Evolutionary conservation across 1,284 basidiomycete genomes (phyloP).

Genomic region (Apiotrichum gamsii): DNA sequence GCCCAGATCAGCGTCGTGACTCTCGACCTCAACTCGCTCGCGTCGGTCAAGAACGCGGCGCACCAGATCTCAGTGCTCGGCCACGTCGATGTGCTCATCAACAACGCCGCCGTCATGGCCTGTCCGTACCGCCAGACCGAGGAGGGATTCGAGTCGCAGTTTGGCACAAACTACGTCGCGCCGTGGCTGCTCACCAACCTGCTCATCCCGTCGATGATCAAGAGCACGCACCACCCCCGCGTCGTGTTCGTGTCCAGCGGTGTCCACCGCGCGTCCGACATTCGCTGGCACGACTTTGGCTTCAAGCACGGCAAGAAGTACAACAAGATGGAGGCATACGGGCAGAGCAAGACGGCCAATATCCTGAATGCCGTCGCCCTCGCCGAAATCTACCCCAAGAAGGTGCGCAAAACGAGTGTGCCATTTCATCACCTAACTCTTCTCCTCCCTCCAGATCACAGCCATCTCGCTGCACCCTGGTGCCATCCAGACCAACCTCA

Average conservation of each 20-base stretch:
- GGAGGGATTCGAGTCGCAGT: constrained; percentile 32
- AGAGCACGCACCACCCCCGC: constrained; percentile 3
- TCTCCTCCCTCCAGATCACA: too few relatives aligned
- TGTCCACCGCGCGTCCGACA: constrained; percentile 5
- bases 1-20: constrained; percentile 4
- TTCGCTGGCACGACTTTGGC: constrained; percentile 16
- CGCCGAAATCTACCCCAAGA: constrained; percentile 5
- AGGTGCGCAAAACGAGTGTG: not conserved
- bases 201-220: constrained; percentile 13
- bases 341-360: constrained; percentile 19
- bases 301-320: constrained; percentile 10
- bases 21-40: constrained; percentile 15
- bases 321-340: constrained; percentile 10
- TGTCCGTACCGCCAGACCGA: constrained; percentile 13
- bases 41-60: constrained; percentile 7
- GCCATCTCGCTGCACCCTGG: constrained; percentile 4
- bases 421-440: not conserved
- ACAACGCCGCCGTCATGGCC: constrained; percentile 30
- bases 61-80: constrained; percentile 4
- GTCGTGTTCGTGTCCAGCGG: constrained; percentile 15
- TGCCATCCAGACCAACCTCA: constrained; percentile 9
- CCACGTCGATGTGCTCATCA: constrained; percentile 26
- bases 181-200: constrained; percentile 27
- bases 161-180: constrained; percentile 31
- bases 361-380: constrained; percentile 12